These are phyloP conservation scores for Pogostemon cablin DNA, from an alignment of 257 asterid genomes.

Conservation along the genomic window DNA sequence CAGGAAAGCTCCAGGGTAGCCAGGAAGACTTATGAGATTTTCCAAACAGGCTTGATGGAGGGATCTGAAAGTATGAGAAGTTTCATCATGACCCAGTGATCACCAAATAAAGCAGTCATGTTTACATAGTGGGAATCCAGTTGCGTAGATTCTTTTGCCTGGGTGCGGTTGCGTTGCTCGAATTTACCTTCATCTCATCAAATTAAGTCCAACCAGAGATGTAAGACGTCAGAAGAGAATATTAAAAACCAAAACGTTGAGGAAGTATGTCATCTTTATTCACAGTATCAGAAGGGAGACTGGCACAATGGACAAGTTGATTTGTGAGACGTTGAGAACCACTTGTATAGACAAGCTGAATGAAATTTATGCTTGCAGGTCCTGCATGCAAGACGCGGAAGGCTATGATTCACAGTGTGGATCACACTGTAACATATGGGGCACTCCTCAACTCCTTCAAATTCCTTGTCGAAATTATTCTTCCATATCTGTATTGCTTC, in stretches of 20 bases:
- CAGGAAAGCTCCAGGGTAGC: conserved; percentile 15
- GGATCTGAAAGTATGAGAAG: conserved; percentile 5
- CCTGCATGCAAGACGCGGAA: conserved; percentile 97
- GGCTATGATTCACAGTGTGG: conserved; percentile 88
- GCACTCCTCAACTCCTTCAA: conserved; percentile 98
- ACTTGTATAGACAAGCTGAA: conserved; percentile 91
- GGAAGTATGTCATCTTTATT: not conserved
- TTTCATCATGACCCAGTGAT: not conserved
- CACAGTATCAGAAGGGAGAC: conserved; percentile 77
- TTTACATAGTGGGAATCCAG: not conserved
- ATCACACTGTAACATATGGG: conserved; percentile 97
- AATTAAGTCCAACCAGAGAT: conserved; percentile 4
- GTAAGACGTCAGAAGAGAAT: conserved; percentile 14
- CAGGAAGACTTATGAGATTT: conserved; percentile 19
- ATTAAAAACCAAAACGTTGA: not conserved
- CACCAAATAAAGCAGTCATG: conserved; percentile 1
- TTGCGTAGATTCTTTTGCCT: not conserved
- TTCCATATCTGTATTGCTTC: conserved; percentile 97
- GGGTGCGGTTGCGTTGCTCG: conserved; percentile 15
- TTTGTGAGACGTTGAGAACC: conserved; percentile 99
- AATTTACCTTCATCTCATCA: conserved; percentile 17
- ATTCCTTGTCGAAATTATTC: conserved; percentile 94
- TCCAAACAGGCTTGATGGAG: not conserved
- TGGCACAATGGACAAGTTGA: conserved; percentile 98
- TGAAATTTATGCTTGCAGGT: conserved; percentile 99